Conservation (phyloP, 306 rosid species). For the Inga leiocalycina region DNA sequence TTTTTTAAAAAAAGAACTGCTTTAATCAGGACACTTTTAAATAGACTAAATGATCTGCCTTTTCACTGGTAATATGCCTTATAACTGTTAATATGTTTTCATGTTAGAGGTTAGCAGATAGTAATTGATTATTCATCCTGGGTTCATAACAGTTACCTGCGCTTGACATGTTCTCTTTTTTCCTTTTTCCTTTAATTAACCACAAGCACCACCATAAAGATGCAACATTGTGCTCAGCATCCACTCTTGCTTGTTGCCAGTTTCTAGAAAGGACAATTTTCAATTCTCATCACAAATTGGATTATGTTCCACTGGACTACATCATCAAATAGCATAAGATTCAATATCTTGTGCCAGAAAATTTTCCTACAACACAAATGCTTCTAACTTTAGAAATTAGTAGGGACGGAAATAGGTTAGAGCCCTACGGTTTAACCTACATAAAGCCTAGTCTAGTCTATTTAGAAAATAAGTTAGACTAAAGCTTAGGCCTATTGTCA, state of each 20-base stretch:
- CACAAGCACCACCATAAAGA: background rate
- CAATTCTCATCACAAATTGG: background rate
- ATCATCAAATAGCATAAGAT: conserved; percentile 20
- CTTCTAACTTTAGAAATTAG: conserved; percentile 19
- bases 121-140: no score
- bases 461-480: no score
- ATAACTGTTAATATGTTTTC: background rate
- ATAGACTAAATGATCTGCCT: background rate
- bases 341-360: conserved; percentile 22
- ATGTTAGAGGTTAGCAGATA: background rate
- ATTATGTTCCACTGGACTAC: conserved; percentile 24
- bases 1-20: no score
- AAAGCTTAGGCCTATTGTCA: no score
- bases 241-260: background rate
- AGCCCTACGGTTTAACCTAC: no score
- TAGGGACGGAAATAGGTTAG: no score
- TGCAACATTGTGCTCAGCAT: background rate
- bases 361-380: conserved; percentile 23
- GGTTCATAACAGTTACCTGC: background rate
- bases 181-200: background rate
- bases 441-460: no score
- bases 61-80: background rate
- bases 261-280: background rate
- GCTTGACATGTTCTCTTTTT: background rate
- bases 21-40: background rate